phyloP scores from a whole-genome alignment of 2,329 filamentous ascomycete genomes.

The Penicillium sp. region DNA sequence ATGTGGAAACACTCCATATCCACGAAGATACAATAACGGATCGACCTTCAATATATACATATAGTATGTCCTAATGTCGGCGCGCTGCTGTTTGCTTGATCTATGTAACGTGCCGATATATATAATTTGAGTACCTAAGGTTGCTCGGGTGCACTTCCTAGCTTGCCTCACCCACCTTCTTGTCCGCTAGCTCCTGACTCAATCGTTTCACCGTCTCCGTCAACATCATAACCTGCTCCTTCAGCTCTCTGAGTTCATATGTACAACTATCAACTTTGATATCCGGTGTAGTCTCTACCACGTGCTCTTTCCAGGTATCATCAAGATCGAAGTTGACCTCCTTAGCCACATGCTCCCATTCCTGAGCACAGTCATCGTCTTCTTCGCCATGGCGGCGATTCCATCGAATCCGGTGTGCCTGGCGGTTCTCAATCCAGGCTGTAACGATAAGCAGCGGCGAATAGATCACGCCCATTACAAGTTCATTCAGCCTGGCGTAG shows the following conservation, averaged over 20 bases:
- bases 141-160: neutral
- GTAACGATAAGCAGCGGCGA: slow-evolving; percentile 77
- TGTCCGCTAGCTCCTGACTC: slow-evolving; percentile 23
- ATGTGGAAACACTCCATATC: neutral
- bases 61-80: too few relatives aligned
- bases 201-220: slow-evolving; percentile 63
- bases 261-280: slow-evolving; percentile 74
- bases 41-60: neutral
- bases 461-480: slow-evolving; percentile 83
- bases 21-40: neutral
- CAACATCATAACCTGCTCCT: slow-evolving; percentile 57
- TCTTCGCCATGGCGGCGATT: slow-evolving; percentile 80
- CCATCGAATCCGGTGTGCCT: slow-evolving; percentile 62
- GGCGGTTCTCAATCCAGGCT: slow-evolving; percentile 66
- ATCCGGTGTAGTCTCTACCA: slow-evolving; percentile 73
- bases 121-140: neutral
- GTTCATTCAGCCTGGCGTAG: slow-evolving; percentile 83
- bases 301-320: slow-evolving; percentile 75
- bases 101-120: neutral
- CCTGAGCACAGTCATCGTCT: slow-evolving; percentile 83
- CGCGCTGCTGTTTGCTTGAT: neutral
- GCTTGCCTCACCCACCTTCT: neutral
- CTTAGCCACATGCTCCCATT: slow-evolving; percentile 79
- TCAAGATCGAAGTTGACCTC: slow-evolving; percentile 77
- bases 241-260: slow-evolving; percentile 55